phyloP scores from a whole-genome alignment of 2,329 filamentous ascomycete species.

The Pyricularia grisea region DNA sequence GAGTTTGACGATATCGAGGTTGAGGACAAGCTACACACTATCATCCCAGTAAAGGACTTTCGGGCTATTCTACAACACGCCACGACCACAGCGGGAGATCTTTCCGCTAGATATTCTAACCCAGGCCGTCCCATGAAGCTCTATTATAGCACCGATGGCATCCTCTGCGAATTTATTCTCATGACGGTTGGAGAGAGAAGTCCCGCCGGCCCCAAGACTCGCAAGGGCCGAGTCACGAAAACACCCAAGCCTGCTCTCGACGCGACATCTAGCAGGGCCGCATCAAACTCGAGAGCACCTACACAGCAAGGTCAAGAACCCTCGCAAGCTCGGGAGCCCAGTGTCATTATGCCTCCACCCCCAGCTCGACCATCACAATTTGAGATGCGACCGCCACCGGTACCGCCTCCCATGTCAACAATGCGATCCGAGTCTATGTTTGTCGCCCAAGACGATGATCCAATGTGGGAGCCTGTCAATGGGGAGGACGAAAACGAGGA shows the following conservation, averaged over 20 bases:
- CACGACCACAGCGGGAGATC: constrained; percentile 54
- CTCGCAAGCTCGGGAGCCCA: not conserved
- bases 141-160: constrained; percentile 57
- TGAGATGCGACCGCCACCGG: constrained; percentile 19
- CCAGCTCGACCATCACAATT: constrained; percentile 21
- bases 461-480: constrained; percentile 61
- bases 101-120: constrained; percentile 61
- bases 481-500: constrained; percentile 50
- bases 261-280: constrained; percentile 32
- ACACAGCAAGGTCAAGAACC: not conserved
- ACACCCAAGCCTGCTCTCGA: constrained; percentile 37
- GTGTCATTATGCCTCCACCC: not conserved
- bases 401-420: constrained; percentile 39
- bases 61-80: constrained; percentile 71
- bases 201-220: constrained; percentile 22
- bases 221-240: constrained; percentile 34
- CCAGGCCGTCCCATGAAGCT: constrained; percentile 66
- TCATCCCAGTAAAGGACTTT: constrained; percentile 77
- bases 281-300: constrained; percentile 16
- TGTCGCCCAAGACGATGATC: constrained; percentile 57
- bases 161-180: constrained; percentile 68
- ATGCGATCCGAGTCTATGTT: constrained; percentile 61
- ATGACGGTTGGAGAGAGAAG: constrained; percentile 68
- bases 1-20: constrained; percentile 70
- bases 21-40: constrained; percentile 67